phyloP scores from a whole-genome alignment of 257 asterid genomes.

The Solanum bulbocastanum region DNA sequence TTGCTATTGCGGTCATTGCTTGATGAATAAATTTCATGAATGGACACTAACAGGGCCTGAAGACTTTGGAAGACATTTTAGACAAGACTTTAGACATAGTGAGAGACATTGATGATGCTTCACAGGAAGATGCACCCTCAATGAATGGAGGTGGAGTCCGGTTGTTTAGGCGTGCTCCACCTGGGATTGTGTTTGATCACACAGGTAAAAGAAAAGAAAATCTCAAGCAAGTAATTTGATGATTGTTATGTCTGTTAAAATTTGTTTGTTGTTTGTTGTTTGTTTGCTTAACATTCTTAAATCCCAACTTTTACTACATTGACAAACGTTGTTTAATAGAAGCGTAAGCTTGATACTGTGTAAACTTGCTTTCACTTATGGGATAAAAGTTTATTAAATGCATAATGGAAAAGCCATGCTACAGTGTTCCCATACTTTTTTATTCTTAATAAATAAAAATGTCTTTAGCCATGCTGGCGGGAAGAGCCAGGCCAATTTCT shows the following conservation, averaged over 20 bases:
- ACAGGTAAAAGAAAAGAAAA: neutral
- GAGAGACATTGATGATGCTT: conserved; percentile 5
- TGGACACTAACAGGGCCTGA: conserved; percentile 45
- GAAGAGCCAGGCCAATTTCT: neutral
- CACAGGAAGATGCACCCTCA: conserved; percentile 22
- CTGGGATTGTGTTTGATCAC: conserved; percentile 63
- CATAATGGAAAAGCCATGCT: neutral
- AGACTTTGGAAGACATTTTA: conserved; percentile 40
- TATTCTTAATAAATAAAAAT: neutral
- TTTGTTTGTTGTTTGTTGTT: neutral
- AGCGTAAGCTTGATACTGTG: neutral
- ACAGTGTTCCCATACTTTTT: neutral
- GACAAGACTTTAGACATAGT: conserved; percentile 55
- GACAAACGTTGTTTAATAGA: neutral
- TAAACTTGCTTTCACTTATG: neutral
- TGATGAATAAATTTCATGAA: neutral
- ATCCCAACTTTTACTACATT: neutral
- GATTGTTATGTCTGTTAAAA: neutral
- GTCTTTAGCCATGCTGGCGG: neutral
- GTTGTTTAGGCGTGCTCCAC: conserved; percentile 64
- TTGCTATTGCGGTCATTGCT: neutral
- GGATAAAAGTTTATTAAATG: neutral
- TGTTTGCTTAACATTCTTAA: neutral
- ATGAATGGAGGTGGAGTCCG: conserved; percentile 52
- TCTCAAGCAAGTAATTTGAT: neutral